These are phyloP conservation scores for Phlyctochytrium planicorne DNA, from an alignment of 192 early-diverging fungal species.

Conservation along the genomic window DNA sequence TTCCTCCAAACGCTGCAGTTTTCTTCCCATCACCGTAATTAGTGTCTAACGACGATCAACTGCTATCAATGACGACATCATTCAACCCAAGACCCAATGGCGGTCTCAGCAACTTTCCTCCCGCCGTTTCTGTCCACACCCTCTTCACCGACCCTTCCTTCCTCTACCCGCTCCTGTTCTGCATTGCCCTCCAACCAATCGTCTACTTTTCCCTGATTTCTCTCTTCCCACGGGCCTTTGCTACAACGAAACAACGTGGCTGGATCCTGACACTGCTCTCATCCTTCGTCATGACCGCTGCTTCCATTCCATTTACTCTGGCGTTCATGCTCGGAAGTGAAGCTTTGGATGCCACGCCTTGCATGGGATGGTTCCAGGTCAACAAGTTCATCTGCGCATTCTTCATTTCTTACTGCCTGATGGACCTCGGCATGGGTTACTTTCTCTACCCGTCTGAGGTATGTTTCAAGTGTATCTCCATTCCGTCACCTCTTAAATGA, in stretches of 20 bases:
- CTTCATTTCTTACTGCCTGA: conserved; percentile 54
- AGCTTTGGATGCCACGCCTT: conserved; percentile 23
- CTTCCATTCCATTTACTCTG: conserved; percentile 31
- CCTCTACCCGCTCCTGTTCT: conserved; percentile 15
- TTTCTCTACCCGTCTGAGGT: conserved; percentile 45
- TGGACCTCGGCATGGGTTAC: conserved; percentile 55
- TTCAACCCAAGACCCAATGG: too few species aligned
- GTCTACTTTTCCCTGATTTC: conserved; percentile 9
- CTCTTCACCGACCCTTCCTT: conserved; percentile 16
- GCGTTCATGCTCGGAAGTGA: conserved; percentile 12
- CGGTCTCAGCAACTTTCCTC: too few species aligned
- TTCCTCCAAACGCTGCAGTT: too few species aligned
- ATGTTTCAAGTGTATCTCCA: not conserved
- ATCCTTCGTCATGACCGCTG: conserved; percentile 31
- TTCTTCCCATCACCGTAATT: too few species aligned
- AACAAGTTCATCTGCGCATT: conserved; percentile 43
- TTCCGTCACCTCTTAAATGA: not conserved
- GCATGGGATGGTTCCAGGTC: conserved; percentile 14
- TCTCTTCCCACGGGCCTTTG: conserved; percentile 25
- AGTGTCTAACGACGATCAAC: too few species aligned
- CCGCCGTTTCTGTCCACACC: too few species aligned
- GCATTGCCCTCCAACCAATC: conserved; percentile 9
- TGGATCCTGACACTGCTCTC: conserved; percentile 48
- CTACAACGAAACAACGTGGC: conserved; percentile 44
- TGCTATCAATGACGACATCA: too few species aligned